phyloP scores from a whole-genome alignment of 768 basidiomycete genomes.

The Tulasnella sp. region DNA sequence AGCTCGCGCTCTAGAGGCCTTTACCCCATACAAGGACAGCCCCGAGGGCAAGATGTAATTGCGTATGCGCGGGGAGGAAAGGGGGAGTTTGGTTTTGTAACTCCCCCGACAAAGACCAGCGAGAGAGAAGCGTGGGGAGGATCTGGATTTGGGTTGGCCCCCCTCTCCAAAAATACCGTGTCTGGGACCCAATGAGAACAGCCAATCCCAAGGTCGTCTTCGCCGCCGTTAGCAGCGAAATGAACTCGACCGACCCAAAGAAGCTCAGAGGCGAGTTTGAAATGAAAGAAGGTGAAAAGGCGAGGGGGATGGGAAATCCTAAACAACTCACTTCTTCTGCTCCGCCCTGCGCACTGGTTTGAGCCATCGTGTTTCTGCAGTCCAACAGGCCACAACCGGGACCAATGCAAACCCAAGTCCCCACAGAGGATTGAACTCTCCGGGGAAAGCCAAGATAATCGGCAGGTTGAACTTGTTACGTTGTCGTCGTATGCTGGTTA shows the following conservation, averaged over 20 bases:
- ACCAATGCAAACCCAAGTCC: conserved; percentile 8
- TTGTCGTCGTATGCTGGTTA: neutral
- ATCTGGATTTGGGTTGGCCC: neutral
- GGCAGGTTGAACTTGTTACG: conserved; percentile 1
- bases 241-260: neutral
- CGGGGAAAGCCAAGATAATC: conserved; percentile 5
- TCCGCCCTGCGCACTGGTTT: conserved; percentile 4
- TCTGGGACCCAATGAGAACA: neutral
- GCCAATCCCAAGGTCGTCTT: conserved; percentile 10
- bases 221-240: conserved; percentile 10
- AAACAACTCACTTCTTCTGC: conserved; percentile 15
- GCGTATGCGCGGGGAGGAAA: neutral
- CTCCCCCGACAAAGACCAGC: neutral
- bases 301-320: neutral
- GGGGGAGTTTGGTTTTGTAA: neutral
- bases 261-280: neutral
- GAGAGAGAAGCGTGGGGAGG: neutral
- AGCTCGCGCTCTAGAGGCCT: neutral
- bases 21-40: conserved; percentile 1
- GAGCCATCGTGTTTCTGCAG: conserved; percentile 4
- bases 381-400: conserved; percentile 6
- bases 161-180: neutral
- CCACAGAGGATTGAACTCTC: conserved; percentile 14
- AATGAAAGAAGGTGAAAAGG: neutral
- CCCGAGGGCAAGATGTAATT: neutral